These are phyloP conservation scores for Lepidopterella palustris DNA, from an alignment of 495 filamentous ascomycete species.

Conservation along the genomic window DNA sequence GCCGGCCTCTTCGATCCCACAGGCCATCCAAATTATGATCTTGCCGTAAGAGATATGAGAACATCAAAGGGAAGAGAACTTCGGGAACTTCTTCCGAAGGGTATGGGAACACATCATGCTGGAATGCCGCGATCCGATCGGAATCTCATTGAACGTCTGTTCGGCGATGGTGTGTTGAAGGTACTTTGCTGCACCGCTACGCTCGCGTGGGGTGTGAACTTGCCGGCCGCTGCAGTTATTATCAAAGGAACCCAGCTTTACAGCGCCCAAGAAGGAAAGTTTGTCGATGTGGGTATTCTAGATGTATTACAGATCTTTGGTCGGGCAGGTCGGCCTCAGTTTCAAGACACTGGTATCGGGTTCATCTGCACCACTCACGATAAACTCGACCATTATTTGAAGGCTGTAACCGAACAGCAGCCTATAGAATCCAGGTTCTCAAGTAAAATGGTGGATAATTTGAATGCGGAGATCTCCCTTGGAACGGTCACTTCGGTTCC, in stretches of 20 bases:
- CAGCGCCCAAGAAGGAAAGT: conserved; percentile 91
- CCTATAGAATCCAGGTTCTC: conserved; percentile 95
- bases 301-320: conserved; percentile 99
- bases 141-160: conserved; percentile 87
- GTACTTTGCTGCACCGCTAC: conserved; percentile 98
- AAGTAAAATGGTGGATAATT: conserved; percentile 82
- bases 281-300: conserved; percentile 91
- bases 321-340: conserved; percentile 94
- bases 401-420: conserved; percentile 87
- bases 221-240: conserved; percentile 92
- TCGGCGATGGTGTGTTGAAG: conserved; percentile 80
- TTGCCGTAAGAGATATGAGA: conserved; percentile 73
- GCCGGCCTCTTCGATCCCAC: conserved; percentile 76
- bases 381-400: conserved; percentile 84
- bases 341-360: conserved; percentile 90
- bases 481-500: conserved; percentile 93
- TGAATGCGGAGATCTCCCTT: conserved; percentile 91
- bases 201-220: conserved; percentile 96
- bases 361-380: conserved; percentile 95
- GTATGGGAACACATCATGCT: conserved; percentile 91
- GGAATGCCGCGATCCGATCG: conserved; percentile 89
- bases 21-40: conserved; percentile 60
- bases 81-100: conserved; percentile 79
- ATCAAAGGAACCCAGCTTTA: conserved; percentile 98
- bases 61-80: conserved; percentile 76